Evolutionary conservation across 176 grass and related monocot genomes (phyloP).

Genomic region (Phoenix dactylifera): DNA sequence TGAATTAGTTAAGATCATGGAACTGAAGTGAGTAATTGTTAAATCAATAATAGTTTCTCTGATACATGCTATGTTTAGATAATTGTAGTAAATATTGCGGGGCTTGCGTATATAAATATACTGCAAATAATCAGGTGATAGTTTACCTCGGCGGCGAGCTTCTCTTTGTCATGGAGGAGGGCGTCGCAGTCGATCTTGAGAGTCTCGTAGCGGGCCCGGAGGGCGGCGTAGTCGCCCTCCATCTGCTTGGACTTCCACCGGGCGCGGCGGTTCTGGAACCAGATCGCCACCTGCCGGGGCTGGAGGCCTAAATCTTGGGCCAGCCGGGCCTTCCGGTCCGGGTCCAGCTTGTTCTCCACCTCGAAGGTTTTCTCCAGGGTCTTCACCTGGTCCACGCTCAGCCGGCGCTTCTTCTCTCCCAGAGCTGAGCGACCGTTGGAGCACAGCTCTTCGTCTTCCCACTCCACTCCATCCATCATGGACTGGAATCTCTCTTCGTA

Average conservation of each 20-base stretch:
- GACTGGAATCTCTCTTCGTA: constrained; percentile 3
- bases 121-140: too few relatives aligned
- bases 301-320: constrained; percentile 51
- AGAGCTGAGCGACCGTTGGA: background rate
- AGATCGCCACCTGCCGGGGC: constrained; percentile 65
- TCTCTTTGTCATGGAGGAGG: constrained; percentile 47
- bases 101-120: too few relatives aligned
- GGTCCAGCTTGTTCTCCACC: constrained; percentile 65
- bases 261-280: constrained; percentile 82
- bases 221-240: constrained; percentile 50
- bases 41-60: too few relatives aligned
- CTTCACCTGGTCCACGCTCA: constrained; percentile 45
- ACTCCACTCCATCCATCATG: background rate
- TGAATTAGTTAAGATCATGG: background rate
- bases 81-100: too few relatives aligned
- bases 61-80: too few relatives aligned
- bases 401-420: constrained; percentile 56
- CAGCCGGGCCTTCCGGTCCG: constrained; percentile 46
- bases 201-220: constrained; percentile 34
- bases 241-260: constrained; percentile 67
- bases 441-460: constrained; percentile 15
- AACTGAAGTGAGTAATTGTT: background rate
- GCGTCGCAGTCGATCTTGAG: constrained; percentile 44
- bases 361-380: constrained; percentile 61
- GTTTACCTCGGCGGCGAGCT: constrained; percentile 43